Percentiles rank a stretch among this genome's conserved stretches.
Conservation (phyloP, 139 green algal species). For the Tetradesmus obliquus region DNA sequence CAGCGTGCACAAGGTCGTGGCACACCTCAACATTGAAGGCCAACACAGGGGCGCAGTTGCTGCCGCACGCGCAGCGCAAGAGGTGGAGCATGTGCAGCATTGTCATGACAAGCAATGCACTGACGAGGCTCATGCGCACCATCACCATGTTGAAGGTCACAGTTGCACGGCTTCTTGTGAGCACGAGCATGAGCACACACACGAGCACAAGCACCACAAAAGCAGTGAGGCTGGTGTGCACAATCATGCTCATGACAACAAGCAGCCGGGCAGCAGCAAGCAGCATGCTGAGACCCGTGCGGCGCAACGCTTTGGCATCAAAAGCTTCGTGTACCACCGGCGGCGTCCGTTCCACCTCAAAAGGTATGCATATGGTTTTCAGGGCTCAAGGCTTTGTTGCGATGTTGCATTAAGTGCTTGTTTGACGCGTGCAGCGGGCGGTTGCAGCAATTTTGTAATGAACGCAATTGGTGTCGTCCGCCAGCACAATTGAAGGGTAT, state of each 20-base stretch:
- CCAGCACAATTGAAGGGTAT: too few species aligned
- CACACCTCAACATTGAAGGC: slow-evolving; percentile 88
- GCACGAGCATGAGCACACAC: slow-evolving; percentile 50
- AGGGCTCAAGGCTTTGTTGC: not conserved
- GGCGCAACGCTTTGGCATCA: slow-evolving; percentile 87
- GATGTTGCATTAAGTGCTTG: not conserved
- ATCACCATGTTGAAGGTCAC: slow-evolving; percentile 49
- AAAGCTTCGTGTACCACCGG: slow-evolving; percentile 89
- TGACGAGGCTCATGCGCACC: slow-evolving; percentile 47
- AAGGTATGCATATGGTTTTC: slow-evolving; percentile 53
- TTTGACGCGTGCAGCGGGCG: not conserved
- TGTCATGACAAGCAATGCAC: not conserved
- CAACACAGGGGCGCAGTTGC: slow-evolving; percentile 88
- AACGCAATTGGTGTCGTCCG: too few species aligned
- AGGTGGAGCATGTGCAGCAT: slow-evolving; percentile 4
- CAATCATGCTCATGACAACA: slow-evolving; percentile 47
- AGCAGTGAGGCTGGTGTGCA: slow-evolving; percentile 13
- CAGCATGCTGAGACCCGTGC: slow-evolving; percentile 57
- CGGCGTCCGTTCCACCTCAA: slow-evolving; percentile 91
- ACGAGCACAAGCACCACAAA: slow-evolving; percentile 47
- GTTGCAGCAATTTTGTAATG: too few species aligned
- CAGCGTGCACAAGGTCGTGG: slow-evolving; percentile 64
- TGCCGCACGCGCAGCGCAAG: slow-evolving; percentile 61
- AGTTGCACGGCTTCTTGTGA: slow-evolving; percentile 25
- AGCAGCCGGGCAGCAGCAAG: slow-evolving; percentile 39